Percentiles rank a stretch among this genome's conserved stretches.
These are phyloP conservation scores for Gnetum montanum DNA, from an alignment of 75 land plant genomes.

Conservation along the genomic window DNA sequence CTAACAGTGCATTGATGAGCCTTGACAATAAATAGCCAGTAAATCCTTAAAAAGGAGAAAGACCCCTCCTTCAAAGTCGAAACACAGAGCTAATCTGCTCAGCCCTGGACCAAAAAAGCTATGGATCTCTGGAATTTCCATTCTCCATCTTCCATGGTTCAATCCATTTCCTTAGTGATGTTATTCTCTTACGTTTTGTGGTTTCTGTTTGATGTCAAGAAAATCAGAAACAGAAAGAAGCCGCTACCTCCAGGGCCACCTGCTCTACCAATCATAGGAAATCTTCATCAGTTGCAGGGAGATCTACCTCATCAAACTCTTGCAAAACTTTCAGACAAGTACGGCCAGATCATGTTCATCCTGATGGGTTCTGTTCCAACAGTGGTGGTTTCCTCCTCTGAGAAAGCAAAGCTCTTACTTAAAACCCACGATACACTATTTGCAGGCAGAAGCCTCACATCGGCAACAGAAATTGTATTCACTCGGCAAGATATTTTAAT, in stretches of 20 bases:
- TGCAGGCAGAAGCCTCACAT: constrained; percentile 1
- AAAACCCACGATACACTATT: constrained; percentile 10
- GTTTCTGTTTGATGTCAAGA: too few relatives aligned
- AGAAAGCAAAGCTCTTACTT: constrained; percentile 3
- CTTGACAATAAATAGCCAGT: too few relatives aligned
- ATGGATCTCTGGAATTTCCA: too few relatives aligned
- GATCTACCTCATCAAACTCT: constrained; percentile 8
- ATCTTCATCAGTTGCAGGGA: constrained; percentile 7
- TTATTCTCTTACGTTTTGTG: too few relatives aligned
- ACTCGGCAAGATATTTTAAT: not conserved
- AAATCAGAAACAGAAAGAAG: too few relatives aligned
- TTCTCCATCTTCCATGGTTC: too few relatives aligned
- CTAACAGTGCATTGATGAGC: too few relatives aligned
- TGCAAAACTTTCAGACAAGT: not conserved
- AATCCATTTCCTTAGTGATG: too few relatives aligned
- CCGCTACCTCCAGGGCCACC: constrained; percentile 8
- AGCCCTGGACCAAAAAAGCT: too few relatives aligned
- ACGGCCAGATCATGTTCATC: constrained; percentile 13
- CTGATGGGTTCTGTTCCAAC: constrained; percentile 9
- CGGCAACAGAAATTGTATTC: not conserved
- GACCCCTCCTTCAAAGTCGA: too few relatives aligned
- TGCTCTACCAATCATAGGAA: constrained; percentile 8
- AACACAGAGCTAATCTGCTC: too few relatives aligned
- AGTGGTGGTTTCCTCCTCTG: constrained; percentile 5
- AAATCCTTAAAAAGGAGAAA: too few relatives aligned